Percentiles rank a stretch among this genome's conserved stretches.
Evolutionary conservation across 179 eudicot genomes (phyloP).

Genomic region (Gypsophila paniculata): DNA sequence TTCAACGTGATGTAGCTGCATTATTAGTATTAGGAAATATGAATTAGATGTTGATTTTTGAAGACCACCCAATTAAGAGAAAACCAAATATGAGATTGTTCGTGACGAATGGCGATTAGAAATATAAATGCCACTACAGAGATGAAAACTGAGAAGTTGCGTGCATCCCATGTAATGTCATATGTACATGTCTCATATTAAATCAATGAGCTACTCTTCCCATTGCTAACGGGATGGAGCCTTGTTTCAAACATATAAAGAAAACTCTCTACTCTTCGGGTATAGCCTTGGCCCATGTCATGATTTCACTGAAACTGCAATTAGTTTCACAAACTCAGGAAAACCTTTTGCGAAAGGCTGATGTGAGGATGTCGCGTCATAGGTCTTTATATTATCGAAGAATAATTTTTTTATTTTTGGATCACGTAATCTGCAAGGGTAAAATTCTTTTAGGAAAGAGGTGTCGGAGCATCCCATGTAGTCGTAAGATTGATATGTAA

Average conservation of each 20-base stretch:
- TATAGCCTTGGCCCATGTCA: too few relatives aligned
- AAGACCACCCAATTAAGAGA: too few relatives aligned
- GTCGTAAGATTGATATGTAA: neutral
- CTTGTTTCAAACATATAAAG: too few relatives aligned
- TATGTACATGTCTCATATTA: too few relatives aligned
- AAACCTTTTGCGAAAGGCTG: neutral
- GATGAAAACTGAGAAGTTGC: too few relatives aligned
- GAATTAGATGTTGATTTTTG: neutral
- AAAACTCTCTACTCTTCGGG: too few relatives aligned
- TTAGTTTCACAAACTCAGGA: neutral
- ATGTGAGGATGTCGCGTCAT: neutral
- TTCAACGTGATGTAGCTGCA: constrained; percentile 86
- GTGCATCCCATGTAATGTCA: too few relatives aligned
- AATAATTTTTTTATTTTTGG: neutral
- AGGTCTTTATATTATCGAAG: neutral
- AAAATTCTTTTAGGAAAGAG: neutral
- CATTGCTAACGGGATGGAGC: too few relatives aligned
- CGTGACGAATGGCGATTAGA: neutral
- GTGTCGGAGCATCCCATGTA: neutral
- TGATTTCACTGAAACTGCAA: too few relatives aligned
- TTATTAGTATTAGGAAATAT: neutral
- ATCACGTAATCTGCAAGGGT: neutral
- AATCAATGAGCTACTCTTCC: too few relatives aligned
- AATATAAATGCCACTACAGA: neutral
- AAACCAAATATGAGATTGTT: neutral